Base-by-base conservation (phyloP, 805 yeast genomes). In the Saccharomycopsis capsularis region DNA sequence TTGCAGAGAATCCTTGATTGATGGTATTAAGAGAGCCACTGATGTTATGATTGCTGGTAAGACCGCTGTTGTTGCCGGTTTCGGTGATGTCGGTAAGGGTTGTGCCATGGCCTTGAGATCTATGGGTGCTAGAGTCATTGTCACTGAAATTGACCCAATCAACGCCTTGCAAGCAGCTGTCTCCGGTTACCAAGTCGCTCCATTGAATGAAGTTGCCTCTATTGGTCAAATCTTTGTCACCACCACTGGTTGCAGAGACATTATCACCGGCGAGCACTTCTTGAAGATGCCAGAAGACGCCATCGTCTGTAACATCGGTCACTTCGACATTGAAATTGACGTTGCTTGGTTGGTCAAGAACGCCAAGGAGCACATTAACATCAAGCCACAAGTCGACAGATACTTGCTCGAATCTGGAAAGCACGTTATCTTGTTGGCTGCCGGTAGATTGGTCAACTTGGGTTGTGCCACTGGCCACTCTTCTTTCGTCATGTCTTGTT, bases 391-490 rank as follows among this genome's bases (percentile, higher is more conserved):
- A 76, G 99, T 91, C 66, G 99, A 91, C 85, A 87, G 99, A 77
- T 91, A 72, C 83, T 76, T 87, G 70, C 74, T 91, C 75, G 73
- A 78, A 67, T 76, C 76, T 65, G 98, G 98, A 67, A 86, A 85
- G 68, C 98, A 91, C 78, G 68, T 91, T 68, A 89, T 91, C 75
- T 79, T 91, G 68, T 85, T 91, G 65, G 99, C 99, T 60, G 96
- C 90, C 74, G 99, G 99, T 76, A 89, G 99, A 79, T 84, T 91
- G 66, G 98, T 91, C 69, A 91, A 91, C 89, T 80, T 91, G 69
- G 99, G 99, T 65, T 93, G 98, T 78, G 99, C 98, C 69, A 91
- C 98, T 65, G 99, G 99, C 69, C 99, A 91, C 81, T 85, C 98
- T 46, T 88, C 97, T 38, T 91, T 91, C 68, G 99, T 91, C 67